These are phyloP conservation scores for Termitomyces sp. DNA, from an alignment of 768 basidiomycete genomes.

Conservation along the genomic window DNA sequence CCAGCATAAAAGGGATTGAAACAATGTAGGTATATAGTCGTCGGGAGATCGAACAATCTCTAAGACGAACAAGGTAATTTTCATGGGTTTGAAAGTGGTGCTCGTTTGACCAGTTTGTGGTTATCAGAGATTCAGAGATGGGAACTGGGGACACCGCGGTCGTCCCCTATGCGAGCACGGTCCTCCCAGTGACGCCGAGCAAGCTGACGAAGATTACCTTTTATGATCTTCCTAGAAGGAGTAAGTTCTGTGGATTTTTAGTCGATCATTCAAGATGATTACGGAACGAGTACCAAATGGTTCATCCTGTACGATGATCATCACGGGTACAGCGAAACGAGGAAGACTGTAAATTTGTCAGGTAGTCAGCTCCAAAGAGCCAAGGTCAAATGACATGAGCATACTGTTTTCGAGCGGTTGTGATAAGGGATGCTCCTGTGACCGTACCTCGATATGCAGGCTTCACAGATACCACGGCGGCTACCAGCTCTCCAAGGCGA, in stretches of 20 bases:
- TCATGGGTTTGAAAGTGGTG: neutral
- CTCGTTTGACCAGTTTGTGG: too few relatives aligned
- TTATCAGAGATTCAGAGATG: constrained; percentile 10
- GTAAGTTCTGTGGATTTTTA: constrained; percentile 41
- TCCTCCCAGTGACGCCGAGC: constrained; percentile 43
- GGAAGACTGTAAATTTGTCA: constrained; percentile 34
- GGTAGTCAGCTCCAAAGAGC: neutral
- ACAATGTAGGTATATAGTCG: neutral
- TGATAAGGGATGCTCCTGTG: constrained; percentile 48
- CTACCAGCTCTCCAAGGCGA: constrained; percentile 59
- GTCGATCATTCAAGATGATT: neutral
- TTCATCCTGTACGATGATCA: constrained; percentile 48
- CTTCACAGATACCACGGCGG: constrained; percentile 52
- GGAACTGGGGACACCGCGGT: neutral
- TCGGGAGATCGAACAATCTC: neutral
- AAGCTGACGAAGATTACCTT: constrained; percentile 46
- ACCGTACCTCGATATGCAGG: constrained; percentile 44
- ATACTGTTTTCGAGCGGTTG: constrained; percentile 41
- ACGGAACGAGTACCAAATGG: constrained; percentile 36
- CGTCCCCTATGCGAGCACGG: constrained; percentile 18
- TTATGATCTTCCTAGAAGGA: constrained; percentile 59
- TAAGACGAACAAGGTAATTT: neutral
- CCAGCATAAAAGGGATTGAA: neutral
- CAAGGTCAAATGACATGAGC: constrained; percentile 7
- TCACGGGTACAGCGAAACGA: constrained; percentile 59